Evolutionary conservation across 2,329 filamentous ascomycete species (phyloP), one percentile per base, ranked within the genome.

Genomic region (Tolypocladium cylindrosporum): DNA sequence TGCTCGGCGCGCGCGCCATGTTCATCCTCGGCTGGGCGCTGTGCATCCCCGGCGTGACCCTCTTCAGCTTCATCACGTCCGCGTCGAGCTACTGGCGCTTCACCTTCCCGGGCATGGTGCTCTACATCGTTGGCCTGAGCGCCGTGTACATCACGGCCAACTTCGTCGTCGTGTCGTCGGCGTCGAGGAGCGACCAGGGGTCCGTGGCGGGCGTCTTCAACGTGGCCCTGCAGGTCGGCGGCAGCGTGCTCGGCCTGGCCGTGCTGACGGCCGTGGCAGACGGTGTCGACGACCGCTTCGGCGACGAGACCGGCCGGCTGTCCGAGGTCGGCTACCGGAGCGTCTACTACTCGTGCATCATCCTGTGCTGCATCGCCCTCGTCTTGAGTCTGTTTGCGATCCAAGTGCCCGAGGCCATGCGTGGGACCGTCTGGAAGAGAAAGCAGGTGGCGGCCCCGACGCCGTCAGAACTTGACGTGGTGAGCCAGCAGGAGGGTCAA

Each of bases 11-110:
- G 36, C 42, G 55, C 11, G 36, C 19, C 43, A 56, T 56, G 55
- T 56, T 56, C 34, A n/a, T 56, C 6, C 55, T 56, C 55, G 55
- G 55, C 21, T 52, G 55, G 55, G 36, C 42, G 34, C 55, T 56
- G 19, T 56, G 55, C 55, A 52, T 56, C n/a, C 55, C 55, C n/a
- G 55, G 55, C 55, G 55, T 56, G 31, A 36, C 21, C 1, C 43
- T 56, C 55, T 56, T 56, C 55, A 56, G 55, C 43, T 39, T 51
- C 55, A 52, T 56, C 21, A 56, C 55, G n/a, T 21, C 43, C 21
- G 36, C 36, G 16, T 40, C 55, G 19, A 56, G 48, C 21, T 56
- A 56, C 34, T 56, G 55, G 55, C 55, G 55, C n/a, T 56, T 39
- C 36, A 56, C 55, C 1, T 56, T 56, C 21, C 55, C 55, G 2